Conservation (phyloP, 2,329 filamentous ascomycete genomes). For the Golovinomyces cichoracearum region DNA sequence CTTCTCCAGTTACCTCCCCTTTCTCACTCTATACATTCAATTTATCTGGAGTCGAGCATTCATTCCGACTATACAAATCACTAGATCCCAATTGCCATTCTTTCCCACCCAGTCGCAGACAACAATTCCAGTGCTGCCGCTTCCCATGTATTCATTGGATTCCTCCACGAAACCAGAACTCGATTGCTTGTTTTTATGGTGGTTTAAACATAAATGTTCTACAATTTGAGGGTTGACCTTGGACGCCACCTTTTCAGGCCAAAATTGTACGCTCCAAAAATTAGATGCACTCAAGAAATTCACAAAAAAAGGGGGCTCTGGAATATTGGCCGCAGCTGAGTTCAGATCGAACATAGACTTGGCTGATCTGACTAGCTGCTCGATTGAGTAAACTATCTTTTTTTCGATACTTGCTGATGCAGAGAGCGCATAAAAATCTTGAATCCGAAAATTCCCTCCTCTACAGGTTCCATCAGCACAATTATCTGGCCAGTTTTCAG, state of each 20-base stretch:
- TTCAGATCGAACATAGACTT: constrained; percentile 18
- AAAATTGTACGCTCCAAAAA: constrained; percentile 77
- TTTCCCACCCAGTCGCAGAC: constrained; percentile 85
- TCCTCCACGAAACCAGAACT: constrained; percentile 7
- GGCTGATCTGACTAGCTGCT: constrained; percentile 51
- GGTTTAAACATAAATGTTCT: constrained; percentile 32
- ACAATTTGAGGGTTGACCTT: constrained; percentile 58
- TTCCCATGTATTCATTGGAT: constrained; percentile 24
- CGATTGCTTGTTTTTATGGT: constrained; percentile 15
- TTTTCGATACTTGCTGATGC: constrained; percentile 48
- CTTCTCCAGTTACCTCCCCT: too few species aligned
- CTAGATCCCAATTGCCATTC: constrained; percentile 70
- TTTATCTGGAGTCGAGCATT: constrained; percentile 39
- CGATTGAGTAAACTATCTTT: constrained; percentile 50
- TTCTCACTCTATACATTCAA: too few species aligned
- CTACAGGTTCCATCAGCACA: constrained; percentile 45
- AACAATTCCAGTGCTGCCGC: constrained; percentile 63
- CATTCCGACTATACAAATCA: constrained; percentile 71
- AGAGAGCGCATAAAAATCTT: constrained; percentile 82
- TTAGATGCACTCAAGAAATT: constrained; percentile 84
- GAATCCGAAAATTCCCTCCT: constrained; percentile 53
- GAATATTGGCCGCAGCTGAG: constrained; percentile 11
- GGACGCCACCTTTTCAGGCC: constrained; percentile 76
- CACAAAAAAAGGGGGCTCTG: constrained; percentile 40
- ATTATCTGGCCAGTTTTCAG: constrained; percentile 61